Percentiles rank a stretch among this genome's conserved stretches.
Evolutionary conservation across 2,329 filamentous ascomycete genomes (phyloP).

Genomic region (Colletotrichum tanaceti): DNA sequence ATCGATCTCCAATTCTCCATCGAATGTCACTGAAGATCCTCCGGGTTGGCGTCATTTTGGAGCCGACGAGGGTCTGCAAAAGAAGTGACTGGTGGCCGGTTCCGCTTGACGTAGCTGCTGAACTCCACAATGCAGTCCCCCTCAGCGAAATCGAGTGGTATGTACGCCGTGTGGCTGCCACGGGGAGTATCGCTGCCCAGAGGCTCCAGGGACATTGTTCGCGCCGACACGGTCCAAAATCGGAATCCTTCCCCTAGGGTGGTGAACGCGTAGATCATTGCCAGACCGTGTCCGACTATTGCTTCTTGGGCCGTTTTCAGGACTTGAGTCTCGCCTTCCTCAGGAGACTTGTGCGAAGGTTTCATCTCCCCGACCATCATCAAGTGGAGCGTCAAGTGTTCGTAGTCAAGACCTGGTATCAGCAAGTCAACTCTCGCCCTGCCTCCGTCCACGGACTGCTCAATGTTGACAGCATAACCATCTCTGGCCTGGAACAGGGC

Average conservation of each 20-base stretch:
- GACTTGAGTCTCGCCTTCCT: background rate
- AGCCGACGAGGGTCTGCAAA: background rate
- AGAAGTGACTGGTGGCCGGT: slow-evolving; percentile 6
- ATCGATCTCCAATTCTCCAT: slow-evolving; percentile 2
- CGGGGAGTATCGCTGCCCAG: background rate
- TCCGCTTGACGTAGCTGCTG: background rate
- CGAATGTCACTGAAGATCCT: background rate
- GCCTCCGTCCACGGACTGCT: background rate
- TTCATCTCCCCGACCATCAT: background rate
- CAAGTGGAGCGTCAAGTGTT: background rate
- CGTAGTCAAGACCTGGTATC: background rate
- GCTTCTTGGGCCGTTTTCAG: background rate
- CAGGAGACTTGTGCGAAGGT: background rate
- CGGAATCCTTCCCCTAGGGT: background rate
- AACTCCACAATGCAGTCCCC: background rate
- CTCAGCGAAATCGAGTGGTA: background rate
- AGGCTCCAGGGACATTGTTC: background rate
- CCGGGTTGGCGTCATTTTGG: background rate
- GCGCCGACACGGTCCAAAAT: background rate
- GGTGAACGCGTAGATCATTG: background rate
- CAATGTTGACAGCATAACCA: background rate
- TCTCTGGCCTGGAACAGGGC: background rate
- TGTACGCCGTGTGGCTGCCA: background rate
- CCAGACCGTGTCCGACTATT: background rate
- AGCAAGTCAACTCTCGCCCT: background rate